Percentiles rank a stretch among this genome's conserved stretches.
phyloP scores from a whole-genome alignment of 2,329 filamentous ascomycete genomes.

The Cordyceps javanica region DNA sequence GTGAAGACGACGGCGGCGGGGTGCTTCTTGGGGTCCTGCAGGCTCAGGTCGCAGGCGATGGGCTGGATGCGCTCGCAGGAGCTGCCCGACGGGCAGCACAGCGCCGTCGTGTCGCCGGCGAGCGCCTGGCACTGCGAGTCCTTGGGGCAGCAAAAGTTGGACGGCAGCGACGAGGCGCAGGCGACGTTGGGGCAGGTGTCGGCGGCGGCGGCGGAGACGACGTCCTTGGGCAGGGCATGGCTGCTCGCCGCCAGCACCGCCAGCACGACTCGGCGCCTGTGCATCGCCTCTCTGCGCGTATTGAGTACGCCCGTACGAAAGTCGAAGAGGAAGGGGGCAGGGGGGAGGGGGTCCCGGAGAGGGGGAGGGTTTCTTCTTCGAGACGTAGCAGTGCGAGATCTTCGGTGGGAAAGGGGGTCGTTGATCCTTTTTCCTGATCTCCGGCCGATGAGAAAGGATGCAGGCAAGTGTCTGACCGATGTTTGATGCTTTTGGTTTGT shows the following conservation, averaged over 20 bases:
- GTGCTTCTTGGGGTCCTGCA: slow-evolving; percentile 53
- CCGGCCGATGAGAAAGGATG: too few relatives aligned
- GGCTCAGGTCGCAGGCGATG: slow-evolving; percentile 56
- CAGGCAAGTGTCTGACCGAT: too few relatives aligned
- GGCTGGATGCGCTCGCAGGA: slow-evolving; percentile 57
- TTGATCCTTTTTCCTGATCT: too few relatives aligned
- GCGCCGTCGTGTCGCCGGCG: slow-evolving; percentile 57
- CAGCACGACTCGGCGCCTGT: neutral
- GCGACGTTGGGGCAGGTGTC: neutral
- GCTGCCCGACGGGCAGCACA: slow-evolving; percentile 60
- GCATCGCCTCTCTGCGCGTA: too few relatives aligned
- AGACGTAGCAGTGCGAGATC: neutral
- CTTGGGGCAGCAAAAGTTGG: slow-evolving; percentile 53
- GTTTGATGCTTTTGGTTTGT: neutral
- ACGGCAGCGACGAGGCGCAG: neutral
- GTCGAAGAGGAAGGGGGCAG: too few relatives aligned
- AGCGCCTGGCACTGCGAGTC: slow-evolving; percentile 52
- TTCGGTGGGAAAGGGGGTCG: neutral
- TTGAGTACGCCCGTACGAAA: too few relatives aligned
- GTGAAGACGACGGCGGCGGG: slow-evolving; percentile 61
- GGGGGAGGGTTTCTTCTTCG: too few relatives aligned
- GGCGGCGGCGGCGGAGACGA: neutral
- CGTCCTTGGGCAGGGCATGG: neutral
- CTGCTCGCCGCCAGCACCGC: neutral
- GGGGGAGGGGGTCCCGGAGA: too few relatives aligned